phyloP scores from a whole-genome alignment of 805 yeast species.

The Candida adriatica region DNA sequence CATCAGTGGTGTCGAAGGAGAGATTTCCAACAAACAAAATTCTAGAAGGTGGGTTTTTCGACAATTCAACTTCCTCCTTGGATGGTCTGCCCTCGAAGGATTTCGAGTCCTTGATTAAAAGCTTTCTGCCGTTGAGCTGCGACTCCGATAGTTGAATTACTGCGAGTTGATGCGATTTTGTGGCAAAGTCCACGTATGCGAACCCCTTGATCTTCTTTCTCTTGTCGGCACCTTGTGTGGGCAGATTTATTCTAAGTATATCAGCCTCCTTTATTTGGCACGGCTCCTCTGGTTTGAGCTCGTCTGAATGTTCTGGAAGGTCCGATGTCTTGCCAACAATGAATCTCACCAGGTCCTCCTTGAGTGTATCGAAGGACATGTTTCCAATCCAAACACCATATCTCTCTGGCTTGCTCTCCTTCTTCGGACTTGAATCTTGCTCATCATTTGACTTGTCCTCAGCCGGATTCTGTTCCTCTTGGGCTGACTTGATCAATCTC shows the following conservation, averaged over 20 bases:
- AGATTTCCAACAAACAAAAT: constrained; percentile 89
- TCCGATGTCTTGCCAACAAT: constrained; percentile 51
- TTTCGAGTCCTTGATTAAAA: constrained; percentile 74
- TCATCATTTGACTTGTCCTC: constrained; percentile 6
- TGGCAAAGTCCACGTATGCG: constrained; percentile 80
- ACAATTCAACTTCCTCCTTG: constrained; percentile 38
- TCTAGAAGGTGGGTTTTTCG: constrained; percentile 82
- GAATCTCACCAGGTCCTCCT: constrained; percentile 64
- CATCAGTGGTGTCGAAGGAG: constrained; percentile 86
- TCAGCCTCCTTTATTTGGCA: constrained; percentile 44
- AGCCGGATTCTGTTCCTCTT: constrained; percentile 20
- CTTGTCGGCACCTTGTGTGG: constrained; percentile 43
- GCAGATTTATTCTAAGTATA: constrained; percentile 73
- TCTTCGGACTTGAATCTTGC: constrained; percentile 16
- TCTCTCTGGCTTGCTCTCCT: constrained; percentile 35
- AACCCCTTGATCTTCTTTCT: constrained; percentile 68
- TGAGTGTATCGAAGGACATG: constrained; percentile 74
- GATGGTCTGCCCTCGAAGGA: constrained; percentile 87
- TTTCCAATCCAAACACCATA: constrained; percentile 95
- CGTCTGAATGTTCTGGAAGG: constrained; percentile 25
- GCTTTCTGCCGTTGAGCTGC: constrained; percentile 73
- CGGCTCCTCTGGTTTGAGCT: constrained; percentile 24
- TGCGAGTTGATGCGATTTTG: constrained; percentile 49
- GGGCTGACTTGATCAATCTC: constrained; percentile 32
- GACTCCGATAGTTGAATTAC: constrained; percentile 67